Percentiles rank a stretch among this genome's conserved stretches.
Conservation (phyloP, 1,284 basidiomycete genomes). For the Meira nashicola region DNA sequence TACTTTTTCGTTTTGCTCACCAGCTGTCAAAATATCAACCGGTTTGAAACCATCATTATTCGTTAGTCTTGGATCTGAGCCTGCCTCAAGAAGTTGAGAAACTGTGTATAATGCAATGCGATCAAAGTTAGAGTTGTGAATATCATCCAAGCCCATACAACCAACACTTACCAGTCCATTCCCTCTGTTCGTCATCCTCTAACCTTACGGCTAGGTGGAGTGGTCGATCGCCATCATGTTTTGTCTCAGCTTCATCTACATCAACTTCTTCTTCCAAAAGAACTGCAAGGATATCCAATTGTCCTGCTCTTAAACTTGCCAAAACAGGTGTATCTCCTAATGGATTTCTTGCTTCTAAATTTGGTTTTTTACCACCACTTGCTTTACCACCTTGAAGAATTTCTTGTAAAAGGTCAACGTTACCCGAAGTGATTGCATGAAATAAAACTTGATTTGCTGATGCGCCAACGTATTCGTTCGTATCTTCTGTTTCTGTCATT, state of each 20-base stretch:
- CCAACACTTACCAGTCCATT: constrained; percentile 10
- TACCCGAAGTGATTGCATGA: constrained; percentile 2
- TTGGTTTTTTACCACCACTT: background rate
- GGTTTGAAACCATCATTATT: constrained; percentile 10
- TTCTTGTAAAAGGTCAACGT: constrained; percentile 4
- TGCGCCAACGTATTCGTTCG: constrained; percentile 5
- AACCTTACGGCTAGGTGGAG: constrained; percentile 4
- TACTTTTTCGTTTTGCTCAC: background rate
- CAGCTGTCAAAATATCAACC: background rate
- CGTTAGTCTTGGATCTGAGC: constrained; percentile 8
- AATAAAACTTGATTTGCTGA: constrained; percentile 1
- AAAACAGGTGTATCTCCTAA: constrained; percentile 3
- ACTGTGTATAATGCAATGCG: constrained; percentile 3
- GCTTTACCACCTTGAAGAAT: background rate
- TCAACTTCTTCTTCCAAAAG: constrained; percentile 10
- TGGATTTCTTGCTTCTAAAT: constrained; percentile 3
- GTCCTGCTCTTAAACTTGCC: background rate
- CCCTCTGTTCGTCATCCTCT: constrained; percentile 7
- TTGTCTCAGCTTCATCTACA: constrained; percentile 3
- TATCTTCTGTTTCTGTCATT: constrained; percentile 5
- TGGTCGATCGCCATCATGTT: constrained; percentile 7
- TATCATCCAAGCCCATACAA: background rate
- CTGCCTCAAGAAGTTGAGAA: constrained; percentile 8
- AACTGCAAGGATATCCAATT: background rate
- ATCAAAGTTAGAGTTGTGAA: background rate